Conservation (phyloP, 106 monocot genomes). For the Phalaenopsis equestris region DNA sequence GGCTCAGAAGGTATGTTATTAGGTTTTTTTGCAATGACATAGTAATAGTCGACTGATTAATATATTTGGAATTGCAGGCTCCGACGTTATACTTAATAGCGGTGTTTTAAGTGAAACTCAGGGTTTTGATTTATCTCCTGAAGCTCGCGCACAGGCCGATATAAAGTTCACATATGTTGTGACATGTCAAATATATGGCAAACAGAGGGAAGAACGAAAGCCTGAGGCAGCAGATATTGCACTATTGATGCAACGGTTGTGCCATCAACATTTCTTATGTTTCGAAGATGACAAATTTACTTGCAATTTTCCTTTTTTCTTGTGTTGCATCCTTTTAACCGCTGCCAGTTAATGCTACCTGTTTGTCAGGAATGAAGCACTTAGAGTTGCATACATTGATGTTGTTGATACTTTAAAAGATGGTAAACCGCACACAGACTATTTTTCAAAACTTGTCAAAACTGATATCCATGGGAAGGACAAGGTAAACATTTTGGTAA, state of each 20-base stretch:
- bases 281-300: background rate
- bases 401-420: slow-evolving; percentile 41
- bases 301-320: background rate
- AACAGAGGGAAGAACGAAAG: slow-evolving; percentile 62
- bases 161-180: slow-evolving; percentile 85
- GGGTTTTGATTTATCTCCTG: slow-evolving; percentile 71
- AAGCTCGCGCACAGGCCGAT: slow-evolving; percentile 71
- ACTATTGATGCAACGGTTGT: slow-evolving; percentile 68
- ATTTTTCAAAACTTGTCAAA: slow-evolving; percentile 83
- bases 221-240: slow-evolving; percentile 77
- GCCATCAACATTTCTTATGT: background rate
- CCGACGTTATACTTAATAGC: slow-evolving; percentile 23
- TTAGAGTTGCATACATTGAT: slow-evolving; percentile 82
- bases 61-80: slow-evolving; percentile 2
- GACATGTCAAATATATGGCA: slow-evolving; percentile 87
- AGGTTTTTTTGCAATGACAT: slow-evolving; percentile 1
- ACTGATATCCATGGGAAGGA: slow-evolving; percentile 88
- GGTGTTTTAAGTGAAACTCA: slow-evolving; percentile 38
- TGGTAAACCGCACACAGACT: slow-evolving; percentile 48
- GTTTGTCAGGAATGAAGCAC: slow-evolving; percentile 65
- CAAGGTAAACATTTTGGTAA: slow-evolving; percentile 33
- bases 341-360: background rate
- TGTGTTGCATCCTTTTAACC: background rate
- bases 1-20: slow-evolving; percentile 22
- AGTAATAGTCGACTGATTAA: background rate